Evolutionary conservation across 1,139 yeast species (phyloP).

Genomic region (Yamadazyma dendronema): DNA sequence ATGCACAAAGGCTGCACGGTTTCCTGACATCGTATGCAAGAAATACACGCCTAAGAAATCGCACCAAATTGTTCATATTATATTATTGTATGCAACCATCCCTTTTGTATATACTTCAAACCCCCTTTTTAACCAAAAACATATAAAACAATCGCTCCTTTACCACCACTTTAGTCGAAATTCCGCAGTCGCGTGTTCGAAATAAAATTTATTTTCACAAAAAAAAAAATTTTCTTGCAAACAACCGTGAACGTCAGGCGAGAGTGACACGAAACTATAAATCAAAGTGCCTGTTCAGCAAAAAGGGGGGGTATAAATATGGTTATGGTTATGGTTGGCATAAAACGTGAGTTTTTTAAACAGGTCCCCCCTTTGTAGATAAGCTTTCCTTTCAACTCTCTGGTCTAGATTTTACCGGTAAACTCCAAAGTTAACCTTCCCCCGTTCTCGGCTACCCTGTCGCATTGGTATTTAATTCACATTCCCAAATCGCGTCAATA

Average conservation of each 20-base stretch:
- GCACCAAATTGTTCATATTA: neutral
- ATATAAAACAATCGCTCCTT: conserved; percentile 2
- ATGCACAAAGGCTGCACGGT: neutral
- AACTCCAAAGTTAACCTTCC: too few species aligned
- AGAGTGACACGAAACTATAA: neutral
- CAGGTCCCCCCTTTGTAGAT: too few species aligned
- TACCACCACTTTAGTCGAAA: neutral
- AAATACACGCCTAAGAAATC: neutral
- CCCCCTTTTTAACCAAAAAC: conserved; percentile 2
- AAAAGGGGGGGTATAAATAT: too few species aligned
- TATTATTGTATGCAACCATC: conserved; percentile 1
- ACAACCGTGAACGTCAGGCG: neutral
- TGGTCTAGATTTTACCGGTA: too few species aligned
- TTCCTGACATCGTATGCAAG: neutral
- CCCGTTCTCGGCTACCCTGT: too few species aligned
- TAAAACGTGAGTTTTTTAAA: too few species aligned
- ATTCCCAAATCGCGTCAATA: neutral
- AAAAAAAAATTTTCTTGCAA: conserved; percentile 1
- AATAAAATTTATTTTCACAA: neutral
- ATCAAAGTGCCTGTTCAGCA: neutral
- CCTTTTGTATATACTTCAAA: conserved; percentile 1
- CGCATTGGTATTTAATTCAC: too few species aligned
- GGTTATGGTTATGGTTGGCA: too few species aligned
- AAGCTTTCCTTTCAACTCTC: neutral
- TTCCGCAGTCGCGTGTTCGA: neutral